phyloP scores from a whole-genome alignment of 2,329 filamentous ascomycete genomes.

The Albophoma yamanashiensis region DNA sequence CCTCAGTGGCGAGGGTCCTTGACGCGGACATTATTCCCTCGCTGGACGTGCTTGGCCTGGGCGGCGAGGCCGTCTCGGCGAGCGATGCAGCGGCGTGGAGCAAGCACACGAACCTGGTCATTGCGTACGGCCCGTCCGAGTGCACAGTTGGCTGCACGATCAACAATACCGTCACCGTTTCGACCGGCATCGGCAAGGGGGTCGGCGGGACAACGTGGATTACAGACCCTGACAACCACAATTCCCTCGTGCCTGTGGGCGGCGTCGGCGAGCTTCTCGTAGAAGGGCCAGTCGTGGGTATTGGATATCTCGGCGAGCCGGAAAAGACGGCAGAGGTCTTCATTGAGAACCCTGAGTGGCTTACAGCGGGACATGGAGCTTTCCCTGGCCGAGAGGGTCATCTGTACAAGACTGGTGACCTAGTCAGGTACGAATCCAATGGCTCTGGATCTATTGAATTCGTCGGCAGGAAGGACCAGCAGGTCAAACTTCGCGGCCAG shows the following conservation, averaged over 20 bases:
- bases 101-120: conserved; percentile 32
- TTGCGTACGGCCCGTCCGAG: conserved; percentile 43
- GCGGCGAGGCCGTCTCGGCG: conserved; percentile 41
- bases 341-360: conserved; percentile 43
- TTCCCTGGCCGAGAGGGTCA: conserved; percentile 27
- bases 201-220: conserved; percentile 39
- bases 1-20: conserved; percentile 36
- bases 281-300: conserved; percentile 49
- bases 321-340: conserved; percentile 48
- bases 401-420: conserved; percentile 50
- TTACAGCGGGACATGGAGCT: conserved; percentile 25
- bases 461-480: conserved; percentile 55
- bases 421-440: conserved; percentile 42
- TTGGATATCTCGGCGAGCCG: conserved; percentile 49
- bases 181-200: conserved; percentile 36
- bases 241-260: conserved; percentile 35
- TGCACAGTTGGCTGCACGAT: conserved; percentile 42
- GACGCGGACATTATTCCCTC: conserved; percentile 33
- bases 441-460: conserved; percentile 44
- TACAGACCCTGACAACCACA: conserved; percentile 34
- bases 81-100: conserved; percentile 38
- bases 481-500: conserved; percentile 57
- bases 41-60: conserved; percentile 35
- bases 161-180: conserved; percentile 29
- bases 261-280: conserved; percentile 42